A percentile compares a stretch with the other conserved stretches of the same genome.
Evolutionary conservation across 164 flowering plant genomes (phyloP).

Genomic region (Kalanchoe fedtschenkoi): DNA sequence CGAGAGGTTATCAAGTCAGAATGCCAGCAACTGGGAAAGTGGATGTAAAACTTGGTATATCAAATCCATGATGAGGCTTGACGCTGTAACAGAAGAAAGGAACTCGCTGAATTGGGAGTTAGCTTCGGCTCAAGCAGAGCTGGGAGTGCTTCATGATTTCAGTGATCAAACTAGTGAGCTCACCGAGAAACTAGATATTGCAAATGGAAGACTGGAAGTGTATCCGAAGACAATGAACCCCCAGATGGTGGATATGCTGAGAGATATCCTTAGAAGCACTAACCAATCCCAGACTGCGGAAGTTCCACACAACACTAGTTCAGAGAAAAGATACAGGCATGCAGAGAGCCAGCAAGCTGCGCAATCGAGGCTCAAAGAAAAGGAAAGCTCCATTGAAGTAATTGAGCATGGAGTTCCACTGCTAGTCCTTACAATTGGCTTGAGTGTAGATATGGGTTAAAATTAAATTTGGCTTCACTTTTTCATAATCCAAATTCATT

Average conservation of each 20-base stretch:
- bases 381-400: background rate
- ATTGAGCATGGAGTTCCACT: background rate
- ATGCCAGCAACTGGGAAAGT: background rate
- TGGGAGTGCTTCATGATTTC: conserved; percentile 1
- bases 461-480: too few species aligned
- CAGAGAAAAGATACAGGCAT: background rate
- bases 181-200: background rate
- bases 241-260: background rate
- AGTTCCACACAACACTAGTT: background rate
- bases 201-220: background rate
- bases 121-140: background rate
- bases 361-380: background rate
- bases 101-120: background rate
- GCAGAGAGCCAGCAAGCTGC: background rate
- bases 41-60: background rate
- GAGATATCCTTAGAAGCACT: background rate
- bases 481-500: too few species aligned
- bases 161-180: background rate
- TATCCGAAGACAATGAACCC: background rate
- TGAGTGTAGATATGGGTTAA: too few species aligned
- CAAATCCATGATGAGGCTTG: background rate
- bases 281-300: background rate
- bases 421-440: too few species aligned
- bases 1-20: background rate
- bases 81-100: background rate